Percentiles rank a stretch among this genome's conserved stretches.
phyloP scores from a whole-genome alignment of 495 filamentous ascomycete species.

The Hypoxylon lenormandii region DNA sequence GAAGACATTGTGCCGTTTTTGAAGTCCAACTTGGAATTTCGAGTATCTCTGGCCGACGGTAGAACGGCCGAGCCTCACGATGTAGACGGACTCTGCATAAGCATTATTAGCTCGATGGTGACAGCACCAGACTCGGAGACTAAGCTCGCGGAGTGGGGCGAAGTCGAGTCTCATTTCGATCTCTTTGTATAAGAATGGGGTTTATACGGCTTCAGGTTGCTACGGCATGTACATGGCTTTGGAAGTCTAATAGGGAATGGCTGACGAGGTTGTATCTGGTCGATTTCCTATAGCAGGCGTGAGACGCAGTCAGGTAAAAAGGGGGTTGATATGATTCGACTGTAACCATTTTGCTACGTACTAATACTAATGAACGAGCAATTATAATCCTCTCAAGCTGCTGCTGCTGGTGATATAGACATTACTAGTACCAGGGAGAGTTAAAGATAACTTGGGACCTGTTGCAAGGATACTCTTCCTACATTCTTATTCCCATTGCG shows the following conservation, averaged over 20 bases:
- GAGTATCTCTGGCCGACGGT: slow-evolving; percentile 52
- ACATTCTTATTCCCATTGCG: slow-evolving; percentile 25
- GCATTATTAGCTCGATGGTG: slow-evolving; percentile 59
- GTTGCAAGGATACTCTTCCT: background rate
- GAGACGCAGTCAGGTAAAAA: slow-evolving; percentile 23
- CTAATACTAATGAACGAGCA: slow-evolving; percentile 30
- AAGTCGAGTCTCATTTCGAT: slow-evolving; percentile 46
- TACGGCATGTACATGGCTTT: slow-evolving; percentile 19
- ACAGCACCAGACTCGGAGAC: slow-evolving; percentile 51
- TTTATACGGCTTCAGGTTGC: slow-evolving; percentile 9
- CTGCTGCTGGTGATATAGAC: background rate
- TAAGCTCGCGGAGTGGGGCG: slow-evolving; percentile 61
- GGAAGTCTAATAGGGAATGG: slow-evolving; percentile 12
- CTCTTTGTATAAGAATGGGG: slow-evolving; percentile 38
- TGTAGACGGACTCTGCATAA: slow-evolving; percentile 54
- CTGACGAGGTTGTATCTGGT: slow-evolving; percentile 38
- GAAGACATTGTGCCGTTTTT: slow-evolving; percentile 61
- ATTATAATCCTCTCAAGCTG: background rate
- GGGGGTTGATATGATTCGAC: slow-evolving; percentile 31
- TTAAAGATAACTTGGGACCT: no score
- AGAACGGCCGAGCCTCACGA: slow-evolving; percentile 34
- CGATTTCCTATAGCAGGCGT: slow-evolving; percentile 43
- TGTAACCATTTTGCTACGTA: slow-evolving; percentile 14
- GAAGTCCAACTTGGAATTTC: slow-evolving; percentile 55
- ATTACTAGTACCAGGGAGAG: no score